Evolutionary conservation across 805 yeast genomes (phyloP).

Genomic region (Cyberlindnera nakhonratchasimensis): DNA sequence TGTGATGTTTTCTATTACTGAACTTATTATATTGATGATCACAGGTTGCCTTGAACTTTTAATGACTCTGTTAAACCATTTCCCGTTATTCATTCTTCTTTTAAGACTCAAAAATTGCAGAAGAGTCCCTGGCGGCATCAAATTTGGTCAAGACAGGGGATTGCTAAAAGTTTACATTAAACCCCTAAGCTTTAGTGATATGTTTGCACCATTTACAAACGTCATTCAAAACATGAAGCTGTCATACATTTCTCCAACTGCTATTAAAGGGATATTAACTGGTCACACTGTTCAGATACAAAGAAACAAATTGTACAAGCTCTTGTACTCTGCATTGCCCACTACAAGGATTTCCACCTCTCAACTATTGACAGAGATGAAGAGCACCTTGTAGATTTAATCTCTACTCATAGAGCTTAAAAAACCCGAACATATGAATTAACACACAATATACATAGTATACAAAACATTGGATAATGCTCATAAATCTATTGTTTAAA

Average conservation of each 20-base stretch:
- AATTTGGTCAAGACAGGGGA: slow-evolving; percentile 20
- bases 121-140: slow-evolving; percentile 61
- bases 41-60: slow-evolving; percentile 54
- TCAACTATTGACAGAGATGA: slow-evolving; percentile 10
- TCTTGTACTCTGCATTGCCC: slow-evolving; percentile 53
- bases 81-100: slow-evolving; percentile 81
- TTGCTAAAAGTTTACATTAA: slow-evolving; percentile 36
- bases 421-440: slow-evolving; percentile 1
- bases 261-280: slow-evolving; percentile 38
- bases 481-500: slow-evolving; percentile 11
- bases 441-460: neutral
- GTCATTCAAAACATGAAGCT: slow-evolving; percentile 38
- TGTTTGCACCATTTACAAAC: slow-evolving; percentile 46
- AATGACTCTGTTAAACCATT: slow-evolving; percentile 69
- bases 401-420: no score
- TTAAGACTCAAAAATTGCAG: slow-evolving; percentile 76
- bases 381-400: slow-evolving; percentile 4
- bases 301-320: slow-evolving; percentile 45
- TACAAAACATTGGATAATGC: neutral
- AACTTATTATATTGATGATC: slow-evolving; percentile 47
- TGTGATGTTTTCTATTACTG: slow-evolving; percentile 58
- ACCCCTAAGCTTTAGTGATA: slow-evolving; percentile 41
- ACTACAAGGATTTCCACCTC: slow-evolving; percentile 20
- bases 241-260: slow-evolving; percentile 41
- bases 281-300: slow-evolving; percentile 46